Conservation (phyloP, 148 eudicot species). For the Nyssa sinensis region DNA sequence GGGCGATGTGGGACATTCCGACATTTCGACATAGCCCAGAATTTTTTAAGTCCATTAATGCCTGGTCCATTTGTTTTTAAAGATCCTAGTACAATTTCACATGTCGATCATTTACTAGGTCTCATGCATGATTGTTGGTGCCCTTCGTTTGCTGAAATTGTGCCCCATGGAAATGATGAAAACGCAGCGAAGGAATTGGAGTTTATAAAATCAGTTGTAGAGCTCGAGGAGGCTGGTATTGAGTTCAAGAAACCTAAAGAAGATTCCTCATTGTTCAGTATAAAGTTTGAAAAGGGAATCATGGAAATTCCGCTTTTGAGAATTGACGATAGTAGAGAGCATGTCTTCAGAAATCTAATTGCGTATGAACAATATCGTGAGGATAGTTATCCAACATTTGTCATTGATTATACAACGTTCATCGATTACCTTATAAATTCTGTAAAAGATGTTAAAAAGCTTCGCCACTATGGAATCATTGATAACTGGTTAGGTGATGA, state of each 20-base stretch:
- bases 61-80: neutral
- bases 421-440: neutral
- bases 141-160: neutral
- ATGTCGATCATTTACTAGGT: neutral
- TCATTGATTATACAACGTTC: neutral
- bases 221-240: neutral
- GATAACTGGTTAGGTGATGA: too few relatives aligned
- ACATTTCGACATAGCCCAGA: neutral
- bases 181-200: neutral
- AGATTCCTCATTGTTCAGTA: too few relatives aligned
- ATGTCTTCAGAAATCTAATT: neutral
- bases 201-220: neutral
- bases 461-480: too few relatives aligned
- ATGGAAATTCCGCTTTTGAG: neutral
- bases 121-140: neutral
- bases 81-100: neutral
- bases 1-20: too few relatives aligned
- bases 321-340: neutral
- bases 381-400: too few relatives aligned
- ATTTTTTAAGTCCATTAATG: too few relatives aligned
- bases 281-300: neutral
- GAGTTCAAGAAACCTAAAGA: neutral
- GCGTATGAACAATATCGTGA: neutral
- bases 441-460: too few relatives aligned
- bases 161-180: neutral